phyloP scores from a whole-genome alignment of 2,329 filamentous ascomycete genomes.

The Byssothecium circinans region DNA sequence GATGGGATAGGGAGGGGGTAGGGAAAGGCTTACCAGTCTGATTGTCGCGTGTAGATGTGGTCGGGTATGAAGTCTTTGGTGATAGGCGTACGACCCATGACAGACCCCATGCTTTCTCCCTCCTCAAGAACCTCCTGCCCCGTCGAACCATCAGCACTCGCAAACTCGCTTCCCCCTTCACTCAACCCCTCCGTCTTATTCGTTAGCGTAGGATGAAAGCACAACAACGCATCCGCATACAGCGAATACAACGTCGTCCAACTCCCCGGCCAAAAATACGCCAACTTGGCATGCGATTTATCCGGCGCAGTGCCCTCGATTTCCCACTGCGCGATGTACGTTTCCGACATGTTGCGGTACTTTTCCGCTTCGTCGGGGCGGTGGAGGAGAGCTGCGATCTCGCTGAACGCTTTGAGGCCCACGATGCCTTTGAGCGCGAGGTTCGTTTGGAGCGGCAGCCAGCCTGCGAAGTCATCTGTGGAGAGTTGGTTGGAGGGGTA shows the following conservation, averaged over 20 bases:
- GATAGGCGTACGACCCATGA: slow-evolving; percentile 33
- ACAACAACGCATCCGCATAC: slow-evolving; percentile 77
- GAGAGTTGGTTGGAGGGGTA: slow-evolving; percentile 76
- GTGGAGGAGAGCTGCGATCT: slow-evolving; percentile 65
- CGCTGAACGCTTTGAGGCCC: slow-evolving; percentile 76
- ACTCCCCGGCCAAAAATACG: slow-evolving; percentile 77
- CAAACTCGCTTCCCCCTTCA: slow-evolving; percentile 11
- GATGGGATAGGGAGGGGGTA: too few relatives aligned
- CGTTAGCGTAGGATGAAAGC: slow-evolving; percentile 68
- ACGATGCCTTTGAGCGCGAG: slow-evolving; percentile 83
- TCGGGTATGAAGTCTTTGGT: slow-evolving; percentile 67
- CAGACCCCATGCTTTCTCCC: too few relatives aligned
- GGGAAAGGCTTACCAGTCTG: slow-evolving; percentile 59
- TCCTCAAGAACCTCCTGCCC: slow-evolving; percentile 26
- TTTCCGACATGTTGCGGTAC: slow-evolving; percentile 64
- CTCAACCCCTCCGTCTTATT: slow-evolving; percentile 20
- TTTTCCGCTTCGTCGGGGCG: slow-evolving; percentile 59
- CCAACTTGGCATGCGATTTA: slow-evolving; percentile 72
- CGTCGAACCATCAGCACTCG: background rate
- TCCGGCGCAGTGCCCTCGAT: slow-evolving; percentile 69
- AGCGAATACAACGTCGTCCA: slow-evolving; percentile 88
- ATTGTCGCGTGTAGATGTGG: slow-evolving; percentile 76
- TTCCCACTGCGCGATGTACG: slow-evolving; percentile 75
- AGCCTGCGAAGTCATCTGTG: slow-evolving; percentile 83
- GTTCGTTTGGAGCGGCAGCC: slow-evolving; percentile 77